phyloP scores from a whole-genome alignment of 129 eudicot genomes.

The Chrysanthemum lavandulifolium region DNA sequence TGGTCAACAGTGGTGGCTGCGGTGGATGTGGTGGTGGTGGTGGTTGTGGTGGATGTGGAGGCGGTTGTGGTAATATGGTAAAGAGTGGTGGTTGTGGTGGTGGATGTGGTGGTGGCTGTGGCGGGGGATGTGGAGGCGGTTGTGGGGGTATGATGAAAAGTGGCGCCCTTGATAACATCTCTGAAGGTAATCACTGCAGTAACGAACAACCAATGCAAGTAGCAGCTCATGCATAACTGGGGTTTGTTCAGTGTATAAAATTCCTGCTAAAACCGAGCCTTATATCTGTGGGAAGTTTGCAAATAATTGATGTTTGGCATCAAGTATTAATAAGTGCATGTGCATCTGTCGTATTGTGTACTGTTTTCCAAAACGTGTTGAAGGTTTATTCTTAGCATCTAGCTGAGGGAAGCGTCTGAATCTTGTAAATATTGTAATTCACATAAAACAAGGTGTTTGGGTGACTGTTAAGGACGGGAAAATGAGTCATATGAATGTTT shows the following conservation, averaged over 20 bases:
- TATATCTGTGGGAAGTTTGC: background rate
- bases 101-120: conserved; percentile 29
- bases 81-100: conserved; percentile 21
- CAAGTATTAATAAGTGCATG: conserved; percentile 19
- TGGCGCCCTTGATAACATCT: conserved; percentile 15
- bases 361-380: background rate
- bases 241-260: background rate
- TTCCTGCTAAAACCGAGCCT: conserved; percentile 9
- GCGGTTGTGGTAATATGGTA: conserved; percentile 26
- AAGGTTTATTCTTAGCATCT: conserved; percentile 13
- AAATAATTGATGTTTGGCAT: conserved; percentile 18
- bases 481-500: too few relatives aligned
- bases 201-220: conserved; percentile 32
- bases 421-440: background rate
- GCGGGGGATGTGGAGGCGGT: conserved; percentile 30
- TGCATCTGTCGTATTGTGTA: conserved; percentile 17
- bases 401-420: background rate
- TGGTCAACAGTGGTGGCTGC: conserved; percentile 18
- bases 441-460: background rate
- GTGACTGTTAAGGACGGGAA: too few relatives aligned
- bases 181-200: conserved; percentile 15
- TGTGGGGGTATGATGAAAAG: conserved; percentile 24
- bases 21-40: conserved; percentile 19
- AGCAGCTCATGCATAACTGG: conserved; percentile 29
- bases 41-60: conserved; percentile 28